These are phyloP conservation scores for Yamadazyma membranifaciens DNA, from an alignment of 1,139 yeast species.

Conservation along the genomic window DNA sequence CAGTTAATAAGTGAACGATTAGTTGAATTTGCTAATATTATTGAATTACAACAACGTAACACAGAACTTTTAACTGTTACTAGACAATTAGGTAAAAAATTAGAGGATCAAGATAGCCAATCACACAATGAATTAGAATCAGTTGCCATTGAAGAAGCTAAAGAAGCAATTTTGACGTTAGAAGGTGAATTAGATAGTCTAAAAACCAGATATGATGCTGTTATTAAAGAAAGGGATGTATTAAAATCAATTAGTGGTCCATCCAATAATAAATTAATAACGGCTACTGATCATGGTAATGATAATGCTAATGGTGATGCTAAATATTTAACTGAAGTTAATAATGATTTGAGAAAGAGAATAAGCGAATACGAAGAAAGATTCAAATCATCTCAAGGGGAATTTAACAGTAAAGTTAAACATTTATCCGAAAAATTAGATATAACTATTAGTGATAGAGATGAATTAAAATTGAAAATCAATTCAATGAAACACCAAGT, in stretches of 20 bases:
- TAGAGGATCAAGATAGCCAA: conserved; percentile 55
- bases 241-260: conserved; percentile 40
- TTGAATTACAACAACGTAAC: conserved; percentile 72
- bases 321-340: conserved; percentile 27
- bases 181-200: conserved; percentile 59
- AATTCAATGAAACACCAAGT: conserved; percentile 30
- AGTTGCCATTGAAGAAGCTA: conserved; percentile 70
- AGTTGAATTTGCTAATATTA: conserved; percentile 63
- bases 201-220: conserved; percentile 50
- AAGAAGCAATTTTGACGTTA: conserved; percentile 67
- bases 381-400: conserved; percentile 30
- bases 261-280: not conserved
- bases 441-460: conserved; percentile 24
- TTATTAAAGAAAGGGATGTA: conserved; percentile 65
- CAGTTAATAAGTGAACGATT: conserved; percentile 68
- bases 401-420: conserved; percentile 23
- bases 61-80: conserved; percentile 66
- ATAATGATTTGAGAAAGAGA: conserved; percentile 28
- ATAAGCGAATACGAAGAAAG: conserved; percentile 27
- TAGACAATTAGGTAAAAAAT: conserved; percentile 64
- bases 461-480: conserved; percentile 31
- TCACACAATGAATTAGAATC: conserved; percentile 47
- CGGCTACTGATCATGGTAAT: conserved; percentile 4
- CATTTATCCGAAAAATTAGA: conserved; percentile 30
- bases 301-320: conserved; percentile 9